These are phyloP conservation scores for Colletotrichum siamense DNA, from an alignment of 2,329 filamentous ascomycete genomes.

Conservation along the genomic window DNA sequence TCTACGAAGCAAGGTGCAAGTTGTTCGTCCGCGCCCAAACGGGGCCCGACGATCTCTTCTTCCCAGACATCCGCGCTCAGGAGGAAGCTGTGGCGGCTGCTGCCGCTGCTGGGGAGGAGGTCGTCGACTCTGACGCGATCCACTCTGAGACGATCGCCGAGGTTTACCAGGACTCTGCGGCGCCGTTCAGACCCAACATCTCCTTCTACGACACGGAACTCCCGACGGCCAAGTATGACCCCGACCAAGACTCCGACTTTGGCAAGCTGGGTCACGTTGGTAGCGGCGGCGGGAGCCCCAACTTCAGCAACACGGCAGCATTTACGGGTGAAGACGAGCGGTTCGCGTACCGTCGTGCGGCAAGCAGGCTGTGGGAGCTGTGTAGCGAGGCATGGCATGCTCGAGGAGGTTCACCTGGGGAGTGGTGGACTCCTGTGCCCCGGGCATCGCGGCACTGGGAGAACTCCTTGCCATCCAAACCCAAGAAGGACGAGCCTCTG, in stretches of 20 bases:
- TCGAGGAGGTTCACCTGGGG: constrained; percentile 47
- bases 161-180: constrained; percentile 78
- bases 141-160: constrained; percentile 58
- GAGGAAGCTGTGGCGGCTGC: neutral
- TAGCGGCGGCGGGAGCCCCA: constrained; percentile 37
- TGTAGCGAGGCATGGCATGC: constrained; percentile 77
- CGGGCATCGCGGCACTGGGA: constrained; percentile 73
- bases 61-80: constrained; percentile 59
- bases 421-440: constrained; percentile 70
- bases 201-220: constrained; percentile 64
- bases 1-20: constrained; percentile 84
- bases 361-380: constrained; percentile 82
- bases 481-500: neutral
- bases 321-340: constrained; percentile 84
- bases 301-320: constrained; percentile 71
- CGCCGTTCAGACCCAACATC: constrained; percentile 81
- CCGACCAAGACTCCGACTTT: constrained; percentile 64
- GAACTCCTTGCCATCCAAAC: constrained; percentile 23
- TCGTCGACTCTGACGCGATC: constrained; percentile 40
- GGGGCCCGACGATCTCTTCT: constrained; percentile 78
- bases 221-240: constrained; percentile 54
- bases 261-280: constrained; percentile 35
- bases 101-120: neutral
- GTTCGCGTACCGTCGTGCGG: constrained; percentile 81
- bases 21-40: constrained; percentile 71